Evolutionary conservation across 129 eudicot species (phyloP).

Genomic region (Mikania micrantha): DNA sequence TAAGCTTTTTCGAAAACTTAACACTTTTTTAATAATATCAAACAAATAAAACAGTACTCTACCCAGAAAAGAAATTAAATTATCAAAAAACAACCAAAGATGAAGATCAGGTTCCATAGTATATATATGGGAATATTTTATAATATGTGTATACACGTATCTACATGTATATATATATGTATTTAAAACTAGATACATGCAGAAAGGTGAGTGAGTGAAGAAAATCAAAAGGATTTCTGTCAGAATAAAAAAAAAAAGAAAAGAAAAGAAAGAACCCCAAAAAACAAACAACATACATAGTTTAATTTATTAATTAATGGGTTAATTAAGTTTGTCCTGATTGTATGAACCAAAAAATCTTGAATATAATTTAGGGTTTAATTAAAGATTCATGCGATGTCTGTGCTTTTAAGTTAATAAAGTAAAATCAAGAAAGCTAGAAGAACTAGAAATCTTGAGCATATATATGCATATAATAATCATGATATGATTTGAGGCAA

Average conservation of each 20-base stretch:
- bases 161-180: neutral
- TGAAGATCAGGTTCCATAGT: neutral
- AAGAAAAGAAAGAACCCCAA: neutral
- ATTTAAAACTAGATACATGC: slow-evolving; percentile 26
- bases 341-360: slow-evolving; percentile 13
- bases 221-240: slow-evolving; percentile 2
- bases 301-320: too few relatives aligned
- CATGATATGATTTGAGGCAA: neutral
- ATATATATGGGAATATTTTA: neutral
- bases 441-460: slow-evolving; percentile 9
- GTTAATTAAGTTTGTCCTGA: neutral
- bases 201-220: slow-evolving; percentile 7
- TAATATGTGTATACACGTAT: neutral
- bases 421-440: neutral
- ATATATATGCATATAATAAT: neutral
- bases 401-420: neutral
- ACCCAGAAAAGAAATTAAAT: neutral
- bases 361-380: slow-evolving; percentile 14
- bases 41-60: slow-evolving; percentile 25
- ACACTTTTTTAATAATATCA: neutral
- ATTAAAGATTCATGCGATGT: too few relatives aligned
- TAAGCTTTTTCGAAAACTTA: slow-evolving; percentile 1
- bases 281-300: neutral
- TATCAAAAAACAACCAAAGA: neutral
- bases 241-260: neutral